A percentile compares a stretch with the other conserved stretches of the same genome.
phyloP scores from a whole-genome alignment of 148 eudicot species.

The Vaccinium myrtillus region DNA sequence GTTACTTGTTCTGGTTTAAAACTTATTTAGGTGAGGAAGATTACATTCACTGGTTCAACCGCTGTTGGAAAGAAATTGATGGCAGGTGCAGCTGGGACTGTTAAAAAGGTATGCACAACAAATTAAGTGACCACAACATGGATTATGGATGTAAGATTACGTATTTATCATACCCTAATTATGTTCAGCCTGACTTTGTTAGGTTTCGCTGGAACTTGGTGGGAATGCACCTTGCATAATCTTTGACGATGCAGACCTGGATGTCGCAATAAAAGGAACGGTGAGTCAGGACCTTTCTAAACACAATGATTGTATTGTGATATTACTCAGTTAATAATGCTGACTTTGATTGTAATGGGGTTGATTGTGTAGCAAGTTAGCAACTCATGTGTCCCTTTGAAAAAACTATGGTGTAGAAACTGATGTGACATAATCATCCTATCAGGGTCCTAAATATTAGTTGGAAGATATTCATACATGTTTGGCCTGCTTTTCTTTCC shows the following conservation, averaged over 20 bases:
- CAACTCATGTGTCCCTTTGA: not conserved
- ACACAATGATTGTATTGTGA: not conserved
- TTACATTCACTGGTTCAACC: conserved; percentile 95
- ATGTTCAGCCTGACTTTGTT: conserved; percentile 13
- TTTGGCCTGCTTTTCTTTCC: not conserved
- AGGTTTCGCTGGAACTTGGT: conserved; percentile 97
- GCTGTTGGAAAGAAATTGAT: conserved; percentile 94
- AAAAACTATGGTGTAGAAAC: not conserved
- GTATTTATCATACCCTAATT: conserved; percentile 13
- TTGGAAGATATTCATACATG: not conserved
- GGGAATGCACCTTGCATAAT: conserved; percentile 97
- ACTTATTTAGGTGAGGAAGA: conserved; percentile 78
- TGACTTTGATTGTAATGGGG: not conserved
- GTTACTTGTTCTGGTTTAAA: conserved; percentile 12
- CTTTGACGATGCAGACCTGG: conserved; percentile 97
- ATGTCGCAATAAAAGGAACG: conserved; percentile 86
- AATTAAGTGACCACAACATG: not conserved
- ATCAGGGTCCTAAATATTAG: not conserved
- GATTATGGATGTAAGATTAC: not conserved
- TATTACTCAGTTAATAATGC: not conserved
- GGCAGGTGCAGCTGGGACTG: conserved; percentile 90
- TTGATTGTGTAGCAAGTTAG: not conserved
- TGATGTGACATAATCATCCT: not conserved
- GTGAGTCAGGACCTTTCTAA: conserved; percentile 44
- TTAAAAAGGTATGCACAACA: conserved; percentile 63